phyloP scores from a whole-genome alignment of 2,329 filamentous ascomycete genomes.

The Nemania sp. region DNA sequence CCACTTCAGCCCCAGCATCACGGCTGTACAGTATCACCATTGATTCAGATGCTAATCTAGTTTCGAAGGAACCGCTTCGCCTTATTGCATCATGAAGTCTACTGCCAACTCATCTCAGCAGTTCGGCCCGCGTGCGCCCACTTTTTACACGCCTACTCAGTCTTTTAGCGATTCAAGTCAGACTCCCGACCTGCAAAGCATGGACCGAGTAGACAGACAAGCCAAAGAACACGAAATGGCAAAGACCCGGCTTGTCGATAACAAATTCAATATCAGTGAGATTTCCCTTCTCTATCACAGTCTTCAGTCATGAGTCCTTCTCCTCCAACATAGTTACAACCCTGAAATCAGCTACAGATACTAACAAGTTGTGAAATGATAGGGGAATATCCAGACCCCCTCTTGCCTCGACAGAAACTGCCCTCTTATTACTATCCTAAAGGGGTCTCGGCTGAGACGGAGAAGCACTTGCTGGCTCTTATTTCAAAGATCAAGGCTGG shows the following conservation, averaged over 20 bases:
- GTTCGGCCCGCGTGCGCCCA: constrained; percentile 25
- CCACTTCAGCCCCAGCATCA: too few relatives aligned
- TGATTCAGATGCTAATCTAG: not conserved
- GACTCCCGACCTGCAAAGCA: constrained; percentile 29
- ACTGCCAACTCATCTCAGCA: constrained; percentile 28
- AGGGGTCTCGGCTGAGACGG: constrained; percentile 47
- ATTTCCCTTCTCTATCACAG: too few relatives aligned
- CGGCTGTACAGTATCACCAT: not conserved
- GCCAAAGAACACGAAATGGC: constrained; percentile 48
- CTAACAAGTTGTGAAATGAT: constrained; percentile 22
- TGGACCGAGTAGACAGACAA: constrained; percentile 42
- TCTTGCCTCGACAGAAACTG: constrained; percentile 44
- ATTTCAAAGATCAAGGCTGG: constrained; percentile 35
- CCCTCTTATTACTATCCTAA: constrained; percentile 42
- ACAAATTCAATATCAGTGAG: constrained; percentile 52
- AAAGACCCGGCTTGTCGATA: constrained; percentile 47
- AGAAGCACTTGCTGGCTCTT: constrained; percentile 45
- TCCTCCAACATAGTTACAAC: not conserved
- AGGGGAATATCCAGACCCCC: constrained; percentile 52
- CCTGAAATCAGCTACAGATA: not conserved
- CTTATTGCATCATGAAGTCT: constrained; percentile 16
- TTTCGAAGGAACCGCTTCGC: not conserved
- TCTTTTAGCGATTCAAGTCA: constrained; percentile 36
- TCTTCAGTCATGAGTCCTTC: not conserved
- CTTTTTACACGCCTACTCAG: constrained; percentile 38